Conservation (phyloP, 1,139 yeast genomes). For the Taphrina deformans region DNA sequence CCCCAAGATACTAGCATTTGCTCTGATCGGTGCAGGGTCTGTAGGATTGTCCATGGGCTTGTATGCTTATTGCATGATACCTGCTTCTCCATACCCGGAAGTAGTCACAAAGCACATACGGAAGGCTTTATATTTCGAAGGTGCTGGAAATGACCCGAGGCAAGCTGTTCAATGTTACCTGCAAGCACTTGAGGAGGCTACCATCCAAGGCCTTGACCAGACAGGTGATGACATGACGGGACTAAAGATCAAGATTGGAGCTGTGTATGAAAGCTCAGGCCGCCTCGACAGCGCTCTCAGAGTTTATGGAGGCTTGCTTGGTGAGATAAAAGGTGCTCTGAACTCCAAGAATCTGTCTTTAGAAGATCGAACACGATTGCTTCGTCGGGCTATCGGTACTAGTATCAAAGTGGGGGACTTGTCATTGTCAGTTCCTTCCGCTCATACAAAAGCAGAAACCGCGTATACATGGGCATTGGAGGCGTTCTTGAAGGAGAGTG, state of each 20-base stretch:
- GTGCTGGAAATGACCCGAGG: constrained; percentile 27
- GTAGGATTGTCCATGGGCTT: constrained; percentile 16
- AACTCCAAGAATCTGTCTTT: background rate
- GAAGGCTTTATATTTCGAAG: constrained; percentile 26
- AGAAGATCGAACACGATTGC: constrained; percentile 12
- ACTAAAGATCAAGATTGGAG: constrained; percentile 29
- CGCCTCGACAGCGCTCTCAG: constrained; percentile 24
- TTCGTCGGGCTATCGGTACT: constrained; percentile 23
- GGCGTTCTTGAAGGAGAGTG: constrained; percentile 15
- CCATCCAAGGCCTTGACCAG: constrained; percentile 18
- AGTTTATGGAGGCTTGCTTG: constrained; percentile 21
- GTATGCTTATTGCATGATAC: constrained; percentile 10
- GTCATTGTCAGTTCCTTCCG: background rate
- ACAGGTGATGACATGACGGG: constrained; percentile 29
- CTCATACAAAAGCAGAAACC: background rate
- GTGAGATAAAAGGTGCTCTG: constrained; percentile 15
- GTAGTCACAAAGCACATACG: constrained; percentile 24
- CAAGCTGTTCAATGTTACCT: constrained; percentile 22
- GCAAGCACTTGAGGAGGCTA: constrained; percentile 29
- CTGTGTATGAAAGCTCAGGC: constrained; percentile 23
- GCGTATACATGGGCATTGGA: constrained; percentile 30
- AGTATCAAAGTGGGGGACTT: constrained; percentile 30
- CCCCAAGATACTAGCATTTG: constrained; percentile 14
- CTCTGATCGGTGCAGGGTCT: constrained; percentile 16
- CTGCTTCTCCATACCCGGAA: constrained; percentile 28